A percentile compares a stretch with the other conserved stretches of the same genome.
Conservation (phyloP, 2,329 filamentous ascomycete genomes). For the Lithohypha guttulata region DNA sequence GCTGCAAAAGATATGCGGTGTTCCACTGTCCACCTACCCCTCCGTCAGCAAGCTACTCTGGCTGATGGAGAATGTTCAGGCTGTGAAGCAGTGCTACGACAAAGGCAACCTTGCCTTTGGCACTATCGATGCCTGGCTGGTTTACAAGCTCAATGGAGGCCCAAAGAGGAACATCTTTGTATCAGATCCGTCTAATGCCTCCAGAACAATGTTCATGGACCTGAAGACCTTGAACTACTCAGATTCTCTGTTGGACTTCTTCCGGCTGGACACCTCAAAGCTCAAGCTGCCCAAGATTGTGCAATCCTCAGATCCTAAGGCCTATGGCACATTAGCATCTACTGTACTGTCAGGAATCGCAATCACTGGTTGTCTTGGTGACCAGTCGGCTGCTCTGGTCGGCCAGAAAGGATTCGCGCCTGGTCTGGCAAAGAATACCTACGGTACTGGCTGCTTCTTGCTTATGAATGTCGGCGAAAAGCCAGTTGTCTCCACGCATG, state of each 20-base stretch:
- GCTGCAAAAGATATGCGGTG: constrained; percentile 60
- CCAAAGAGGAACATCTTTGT: constrained; percentile 58
- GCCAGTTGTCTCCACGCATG: constrained; percentile 74
- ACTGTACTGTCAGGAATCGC: constrained; percentile 58
- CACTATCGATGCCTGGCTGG: constrained; percentile 79
- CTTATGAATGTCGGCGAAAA: constrained; percentile 79
- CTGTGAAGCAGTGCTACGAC: constrained; percentile 64
- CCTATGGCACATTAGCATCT: constrained; percentile 56
- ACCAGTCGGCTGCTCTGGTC: constrained; percentile 77
- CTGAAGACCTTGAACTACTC: constrained; percentile 71
- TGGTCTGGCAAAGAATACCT: constrained; percentile 81
- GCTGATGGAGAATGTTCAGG: constrained; percentile 62
- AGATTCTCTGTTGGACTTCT: constrained; percentile 65
- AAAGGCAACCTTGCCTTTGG: constrained; percentile 69
- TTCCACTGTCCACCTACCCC: constrained; percentile 80
- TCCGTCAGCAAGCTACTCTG: constrained; percentile 76
- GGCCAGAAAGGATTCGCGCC: constrained; percentile 75
- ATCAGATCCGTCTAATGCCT: constrained; percentile 80
- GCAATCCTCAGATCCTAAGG: constrained; percentile 62
- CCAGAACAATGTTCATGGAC: constrained; percentile 91
- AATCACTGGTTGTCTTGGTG: constrained; percentile 76
- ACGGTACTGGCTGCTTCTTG: constrained; percentile 81
- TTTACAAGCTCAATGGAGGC: constrained; percentile 70
- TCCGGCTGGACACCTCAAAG: constrained; percentile 62
- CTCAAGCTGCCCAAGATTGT: constrained; percentile 72